Base-by-base conservation (phyloP, 1,284 basidiomycete species). In the Sporisorium exsertum region DNA sequence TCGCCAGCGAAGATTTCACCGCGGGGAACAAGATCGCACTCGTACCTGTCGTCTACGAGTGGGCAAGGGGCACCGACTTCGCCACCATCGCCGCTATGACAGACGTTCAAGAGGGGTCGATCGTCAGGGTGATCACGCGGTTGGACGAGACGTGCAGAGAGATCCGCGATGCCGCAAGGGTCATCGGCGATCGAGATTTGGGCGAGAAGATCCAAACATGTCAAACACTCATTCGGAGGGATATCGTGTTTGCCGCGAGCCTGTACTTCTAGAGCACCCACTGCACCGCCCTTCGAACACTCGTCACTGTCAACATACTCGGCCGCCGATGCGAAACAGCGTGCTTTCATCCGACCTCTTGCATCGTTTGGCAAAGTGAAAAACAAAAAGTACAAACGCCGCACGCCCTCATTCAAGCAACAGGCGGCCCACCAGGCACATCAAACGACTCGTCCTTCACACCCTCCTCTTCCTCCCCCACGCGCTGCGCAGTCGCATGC, bases 51-150 rank as follows among this genome's bases (percentile, higher is more conserved):
- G 96, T 98, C 9, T 97, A 98, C 85, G 95, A 98, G 86, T 99
- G 97, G 97, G 95, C 97, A 0, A 93, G 92, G 84, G 97, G 97
- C 60, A 97, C 95, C 92, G 95, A 95, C 0, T 99, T 99, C 86
- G 91, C 94, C 78, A 91, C 98, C 83, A 97, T 99, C 80, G 95
- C 94, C 1, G 87, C 90, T 8, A 87, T 99, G 70, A 99, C 97
- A 0, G 97, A 99, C 83, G 93, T 98, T 12, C 91, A 94, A 8
- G 97, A 99, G 85, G 97, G 97, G 0, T 97, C 94, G 0, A 96
- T 99, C 72, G 97, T 99, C 13, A 91, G 97, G 46, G 92, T 94
- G 56, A 99, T 99, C 84, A 98, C 94, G 4, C 90, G 97, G 16
- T 87, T 99, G 57, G 97, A 99, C 84, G 96, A 99, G 87, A 97